These are phyloP conservation scores for Xylaria sp. DNA, from an alignment of 2,329 filamentous ascomycete genomes.

Conservation along the genomic window DNA sequence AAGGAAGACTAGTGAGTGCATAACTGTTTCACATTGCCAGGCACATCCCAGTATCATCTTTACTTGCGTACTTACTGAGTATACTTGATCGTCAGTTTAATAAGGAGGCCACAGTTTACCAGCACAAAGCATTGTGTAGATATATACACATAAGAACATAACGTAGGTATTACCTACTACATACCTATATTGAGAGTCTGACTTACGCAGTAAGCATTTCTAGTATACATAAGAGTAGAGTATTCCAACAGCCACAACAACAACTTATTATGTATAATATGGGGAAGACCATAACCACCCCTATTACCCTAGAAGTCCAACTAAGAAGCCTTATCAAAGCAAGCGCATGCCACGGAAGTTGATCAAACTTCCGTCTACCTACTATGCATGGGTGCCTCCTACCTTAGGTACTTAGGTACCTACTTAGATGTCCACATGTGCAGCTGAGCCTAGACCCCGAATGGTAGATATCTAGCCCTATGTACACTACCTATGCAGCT, in stretches of 20 bases:
- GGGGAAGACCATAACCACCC: neutral
- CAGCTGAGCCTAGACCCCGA: conserved; percentile 4
- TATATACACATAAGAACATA: no score
- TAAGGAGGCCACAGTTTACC: no score
- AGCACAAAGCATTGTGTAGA: no score
- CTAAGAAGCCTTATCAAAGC: neutral
- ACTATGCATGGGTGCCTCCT: neutral
- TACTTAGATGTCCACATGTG: no score
- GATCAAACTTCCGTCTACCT: neutral
- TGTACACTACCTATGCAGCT: conserved; percentile 18
- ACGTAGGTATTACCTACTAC: no score
- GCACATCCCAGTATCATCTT: conserved; percentile 5
- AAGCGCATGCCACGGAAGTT: neutral
- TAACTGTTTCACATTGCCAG: conserved; percentile 21
- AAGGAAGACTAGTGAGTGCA: conserved; percentile 2
- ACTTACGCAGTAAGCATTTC: no score
- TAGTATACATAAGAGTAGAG: no score
- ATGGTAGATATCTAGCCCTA: neutral
- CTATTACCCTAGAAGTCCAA: neutral
- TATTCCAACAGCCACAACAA: neutral
- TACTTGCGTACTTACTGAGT: no score
- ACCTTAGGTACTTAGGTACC: no score
- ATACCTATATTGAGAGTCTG: no score
- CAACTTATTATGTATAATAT: neutral
- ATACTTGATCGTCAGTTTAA: no score